phyloP scores from a whole-genome alignment of 2,329 filamentous ascomycete species.

The Onygenales sp. region DNA sequence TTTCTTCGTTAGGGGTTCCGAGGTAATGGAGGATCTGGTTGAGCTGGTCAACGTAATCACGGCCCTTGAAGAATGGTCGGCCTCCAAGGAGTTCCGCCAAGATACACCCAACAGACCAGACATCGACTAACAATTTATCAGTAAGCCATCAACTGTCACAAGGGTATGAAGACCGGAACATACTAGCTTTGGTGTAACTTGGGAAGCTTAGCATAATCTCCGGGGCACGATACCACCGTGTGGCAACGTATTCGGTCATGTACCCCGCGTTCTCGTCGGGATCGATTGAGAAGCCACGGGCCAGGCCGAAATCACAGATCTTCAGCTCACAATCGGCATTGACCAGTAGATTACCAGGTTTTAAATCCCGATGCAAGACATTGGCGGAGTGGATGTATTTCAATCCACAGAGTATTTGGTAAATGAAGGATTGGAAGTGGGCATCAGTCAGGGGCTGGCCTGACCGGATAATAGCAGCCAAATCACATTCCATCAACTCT shows the following conservation, averaged over 20 bases:
- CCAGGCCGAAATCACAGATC: slow-evolving; percentile 96
- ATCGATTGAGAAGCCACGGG: slow-evolving; percentile 91
- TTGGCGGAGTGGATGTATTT: slow-evolving; percentile 99
- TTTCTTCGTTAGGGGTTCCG: slow-evolving; percentile 92
- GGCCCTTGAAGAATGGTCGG: slow-evolving; percentile 97
- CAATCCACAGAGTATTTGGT: slow-evolving; percentile 96
- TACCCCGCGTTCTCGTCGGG: slow-evolving; percentile 98
- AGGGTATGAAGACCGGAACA: slow-evolving; percentile 34
- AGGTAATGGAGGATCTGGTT: slow-evolving; percentile 99
- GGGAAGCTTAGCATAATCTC: slow-evolving; percentile 99
- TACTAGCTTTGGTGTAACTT: slow-evolving; percentile 99
- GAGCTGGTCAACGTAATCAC: slow-evolving; percentile 97
- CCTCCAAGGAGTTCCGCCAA: slow-evolving; percentile 91
- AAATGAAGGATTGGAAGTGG: slow-evolving; percentile 99
- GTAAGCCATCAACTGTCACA: not conserved
- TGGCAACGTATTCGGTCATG: slow-evolving; percentile 99
- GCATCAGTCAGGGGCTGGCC: slow-evolving; percentile 95
- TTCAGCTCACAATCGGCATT: slow-evolving; percentile 99
- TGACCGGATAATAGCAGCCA: slow-evolving; percentile 94
- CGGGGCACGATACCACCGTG: slow-evolving; percentile 94
- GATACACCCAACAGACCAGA: slow-evolving; percentile 98
- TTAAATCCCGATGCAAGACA: slow-evolving; percentile 91
- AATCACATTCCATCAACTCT: slow-evolving; percentile 99
- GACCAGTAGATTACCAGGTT: slow-evolving; percentile 92
- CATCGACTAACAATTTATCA: slow-evolving; percentile 62